Evolutionary conservation across 352 stramenopile genomes (phyloP).

Genomic region (Globisporangium apiculatum): DNA sequence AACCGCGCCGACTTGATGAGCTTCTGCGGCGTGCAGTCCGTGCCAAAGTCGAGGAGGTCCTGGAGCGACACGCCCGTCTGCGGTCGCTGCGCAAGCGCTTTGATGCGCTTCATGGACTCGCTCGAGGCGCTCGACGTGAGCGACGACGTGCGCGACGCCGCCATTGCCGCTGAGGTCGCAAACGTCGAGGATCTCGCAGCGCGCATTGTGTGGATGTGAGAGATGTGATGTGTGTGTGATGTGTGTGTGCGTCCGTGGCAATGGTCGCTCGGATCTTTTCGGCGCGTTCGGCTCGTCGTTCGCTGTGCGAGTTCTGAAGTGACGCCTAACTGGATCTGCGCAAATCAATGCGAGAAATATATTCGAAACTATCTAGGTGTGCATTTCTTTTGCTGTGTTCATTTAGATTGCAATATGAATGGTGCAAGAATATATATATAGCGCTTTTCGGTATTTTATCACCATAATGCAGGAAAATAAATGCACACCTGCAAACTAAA

Average conservation of each 20-base stretch:
- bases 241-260: not conserved
- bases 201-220: constrained; percentile 6
- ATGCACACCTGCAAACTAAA: no score
- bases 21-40: constrained; percentile 71
- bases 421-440: no score
- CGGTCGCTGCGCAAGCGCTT: constrained; percentile 58
- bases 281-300: no score
- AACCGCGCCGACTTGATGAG: constrained; percentile 93
- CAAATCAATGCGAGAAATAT: no score
- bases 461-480: no score
- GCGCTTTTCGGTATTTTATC: no score
- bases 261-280: not conserved
- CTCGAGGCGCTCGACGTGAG: constrained; percentile 3
- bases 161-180: constrained; percentile 5
- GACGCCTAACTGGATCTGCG: no score
- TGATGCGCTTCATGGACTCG: constrained; percentile 42
- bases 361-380: no score
- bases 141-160: constrained; percentile 2
- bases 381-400: no score
- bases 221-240: not conserved
- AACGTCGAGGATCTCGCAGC: constrained; percentile 11
- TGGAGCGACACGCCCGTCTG: constrained; percentile 86
- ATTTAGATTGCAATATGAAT: no score
- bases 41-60: constrained; percentile 86
- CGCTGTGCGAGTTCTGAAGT: no score